Conservation (phyloP, 305 asterid species). For the Fraxinus angustifolia region DNA sequence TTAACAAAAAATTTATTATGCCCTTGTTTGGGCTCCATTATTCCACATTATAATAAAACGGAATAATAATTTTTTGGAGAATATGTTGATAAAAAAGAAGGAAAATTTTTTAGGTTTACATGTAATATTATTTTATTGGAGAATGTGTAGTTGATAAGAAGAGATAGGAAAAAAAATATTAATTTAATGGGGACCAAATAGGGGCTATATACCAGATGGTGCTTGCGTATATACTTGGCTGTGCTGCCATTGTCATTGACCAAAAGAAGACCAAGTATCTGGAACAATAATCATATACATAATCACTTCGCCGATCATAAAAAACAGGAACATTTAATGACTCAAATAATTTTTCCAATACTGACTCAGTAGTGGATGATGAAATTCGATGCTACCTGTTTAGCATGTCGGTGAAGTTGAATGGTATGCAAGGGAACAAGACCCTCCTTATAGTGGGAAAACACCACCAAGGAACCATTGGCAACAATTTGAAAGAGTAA, state of each 20-base stretch:
- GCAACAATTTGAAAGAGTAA: constrained; percentile 91
- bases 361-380: constrained; percentile 13
- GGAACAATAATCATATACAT: constrained; percentile 28
- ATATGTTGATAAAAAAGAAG: neutral
- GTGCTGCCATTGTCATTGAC: constrained; percentile 93
- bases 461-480: constrained; percentile 78
- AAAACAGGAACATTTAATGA: constrained; percentile 4
- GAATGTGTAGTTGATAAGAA: neutral
- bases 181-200: neutral
- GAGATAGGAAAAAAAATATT: neutral
- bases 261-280: constrained; percentile 95
- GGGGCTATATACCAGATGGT: constrained; percentile 67
- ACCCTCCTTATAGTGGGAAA: constrained; percentile 78
- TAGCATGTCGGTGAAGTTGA: constrained; percentile 97
- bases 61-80: neutral
- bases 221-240: constrained; percentile 81
- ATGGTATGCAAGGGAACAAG: constrained; percentile 83
- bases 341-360: constrained; percentile 18
- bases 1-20: neutral
- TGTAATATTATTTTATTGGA: neutral
- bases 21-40: neutral
- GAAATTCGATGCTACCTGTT: constrained; percentile 58
- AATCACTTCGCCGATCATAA: constrained; percentile 20
- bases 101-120: neutral
- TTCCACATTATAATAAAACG: neutral